Conservation (phyloP, 2,329 filamentous ascomycete genomes). For the Xylaria multiplex region DNA sequence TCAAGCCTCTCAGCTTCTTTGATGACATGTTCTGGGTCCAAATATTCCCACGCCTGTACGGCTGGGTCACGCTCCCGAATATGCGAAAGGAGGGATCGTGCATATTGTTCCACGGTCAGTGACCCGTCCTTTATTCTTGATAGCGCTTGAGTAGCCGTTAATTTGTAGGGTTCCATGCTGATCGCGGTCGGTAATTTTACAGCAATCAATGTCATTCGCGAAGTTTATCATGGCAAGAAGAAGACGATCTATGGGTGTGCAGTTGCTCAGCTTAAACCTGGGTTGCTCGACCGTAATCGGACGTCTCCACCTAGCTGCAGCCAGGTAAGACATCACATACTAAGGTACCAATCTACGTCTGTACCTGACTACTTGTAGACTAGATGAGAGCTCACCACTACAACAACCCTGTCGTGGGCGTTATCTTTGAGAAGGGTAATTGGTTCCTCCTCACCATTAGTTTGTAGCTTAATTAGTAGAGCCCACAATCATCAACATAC, state of each 20-base stretch:
- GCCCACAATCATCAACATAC: not conserved
- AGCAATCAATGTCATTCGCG: not conserved
- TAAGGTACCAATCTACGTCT: not conserved
- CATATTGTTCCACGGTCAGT: constrained; percentile 60
- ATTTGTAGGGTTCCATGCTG: constrained; percentile 48
- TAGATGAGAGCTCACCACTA: not conserved
- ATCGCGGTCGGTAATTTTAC: not conserved
- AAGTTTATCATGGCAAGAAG: not conserved
- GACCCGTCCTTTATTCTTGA: constrained; percentile 52
- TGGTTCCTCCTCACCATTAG: not conserved
- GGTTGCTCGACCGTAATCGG: constrained; percentile 21
- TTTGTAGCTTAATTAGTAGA: not conserved
- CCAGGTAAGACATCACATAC: not conserved
- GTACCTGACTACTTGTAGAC: constrained; percentile 1
- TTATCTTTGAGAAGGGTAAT: not conserved
- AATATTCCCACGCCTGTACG: constrained; percentile 59
- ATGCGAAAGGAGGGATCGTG: constrained; percentile 55
- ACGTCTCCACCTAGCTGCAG: constrained; percentile 19
- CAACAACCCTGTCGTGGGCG: not conserved
- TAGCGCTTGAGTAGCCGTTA: constrained; percentile 57
- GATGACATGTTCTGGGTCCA: constrained; percentile 57
- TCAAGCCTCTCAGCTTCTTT: constrained; percentile 60
- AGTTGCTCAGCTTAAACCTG: not conserved
- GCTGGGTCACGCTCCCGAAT: constrained; percentile 54
- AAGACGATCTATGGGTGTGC: not conserved